Evolutionary conservation across 2,329 filamentous ascomycete species (phyloP).

Genomic region (Dichotomopilus funicola): DNA sequence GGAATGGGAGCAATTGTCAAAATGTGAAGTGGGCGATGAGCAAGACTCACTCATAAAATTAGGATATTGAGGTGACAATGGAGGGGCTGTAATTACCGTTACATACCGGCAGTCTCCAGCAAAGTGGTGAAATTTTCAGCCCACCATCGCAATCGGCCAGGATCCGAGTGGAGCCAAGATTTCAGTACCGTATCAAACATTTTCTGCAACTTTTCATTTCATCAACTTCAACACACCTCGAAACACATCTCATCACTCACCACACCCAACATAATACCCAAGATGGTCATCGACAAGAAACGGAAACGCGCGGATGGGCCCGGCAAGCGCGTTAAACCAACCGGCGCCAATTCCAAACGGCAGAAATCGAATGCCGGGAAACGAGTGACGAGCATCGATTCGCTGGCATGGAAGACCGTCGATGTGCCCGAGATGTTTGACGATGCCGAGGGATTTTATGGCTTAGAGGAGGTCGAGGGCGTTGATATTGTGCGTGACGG

Average conservation of each 20-base stretch:
- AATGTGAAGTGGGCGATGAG: background rate
- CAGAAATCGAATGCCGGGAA: conserved; percentile 22
- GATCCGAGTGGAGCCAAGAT: conserved; percentile 15
- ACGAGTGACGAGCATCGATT: conserved; percentile 39
- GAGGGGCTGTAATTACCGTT: conserved; percentile 9
- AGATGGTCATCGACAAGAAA: conserved; percentile 23
- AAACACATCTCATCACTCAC: background rate
- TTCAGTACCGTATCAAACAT: background rate
- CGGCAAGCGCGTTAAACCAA: conserved; percentile 18
- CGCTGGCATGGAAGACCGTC: conserved; percentile 51
- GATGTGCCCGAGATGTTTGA: conserved; percentile 71
- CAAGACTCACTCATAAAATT: conserved; percentile 1
- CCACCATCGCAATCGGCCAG: background rate
- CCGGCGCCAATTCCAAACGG: conserved; percentile 21
- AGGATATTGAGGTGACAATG: background rate
- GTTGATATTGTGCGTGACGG: conserved; percentile 74
- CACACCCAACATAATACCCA: background rate
- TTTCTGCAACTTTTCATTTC: conserved; percentile 15
- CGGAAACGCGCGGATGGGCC: conserved; percentile 22
- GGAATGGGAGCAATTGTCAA: too few relatives aligned
- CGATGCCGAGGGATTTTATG: conserved; percentile 90
- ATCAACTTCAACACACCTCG: too few relatives aligned
- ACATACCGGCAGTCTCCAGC: background rate
- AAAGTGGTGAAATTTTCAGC: background rate
- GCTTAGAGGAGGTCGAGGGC: conserved; percentile 83